Base-by-base conservation (phyloP, 1,284 basidiomycete species). In the Naganishia sp. region DNA sequence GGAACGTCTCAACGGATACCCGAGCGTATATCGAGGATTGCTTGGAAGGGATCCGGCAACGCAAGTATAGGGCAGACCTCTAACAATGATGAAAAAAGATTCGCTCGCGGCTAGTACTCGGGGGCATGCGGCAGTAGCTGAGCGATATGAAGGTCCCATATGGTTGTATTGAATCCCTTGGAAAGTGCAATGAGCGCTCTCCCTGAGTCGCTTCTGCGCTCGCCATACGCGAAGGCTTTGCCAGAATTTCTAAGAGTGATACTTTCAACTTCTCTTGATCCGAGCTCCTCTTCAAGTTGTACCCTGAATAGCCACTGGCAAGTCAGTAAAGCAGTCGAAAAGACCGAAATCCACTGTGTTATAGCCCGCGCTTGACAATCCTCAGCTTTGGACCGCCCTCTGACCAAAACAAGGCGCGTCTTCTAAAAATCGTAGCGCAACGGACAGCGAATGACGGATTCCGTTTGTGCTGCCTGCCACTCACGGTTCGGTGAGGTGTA, bases 1-100 rank as follows among this genome's bases (percentile, higher is more conserved):
- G 68, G 68, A 69, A 69, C 46, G 68, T 69, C 18, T 42, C 65
- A 1, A 25, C 11, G 53, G 58, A 57, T 32, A 66, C 68, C 2
- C 42, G 63, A 41, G 28, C 28, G 31, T 68, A 57, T n/a, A 46
- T 68, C 42, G 46, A 55, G 50, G 6, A 21, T 13, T 57, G 55
- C 32, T 23, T 66, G 31, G 41, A 32, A 39, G 49, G 15, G 9
- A 50, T 65, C 31, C 32, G 18, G 2, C 21, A 2, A 2, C 42
- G 42, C 15, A 50, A 41, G 31, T 43, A 61, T 23, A n/a, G 17
- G 45, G 45, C 6, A 46, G 45, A 10, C 7, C 7, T 18, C 3
- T 2, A 46, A 46, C 10, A n/a, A 46, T 18, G 21, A 46, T 18
- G 45, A 7, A 46, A 9, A n/a, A 9, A 13, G 11, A 46, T n/a